Evolutionary conservation across 768 basidiomycete species (phyloP).

Genomic region (Trametes maxima): DNA sequence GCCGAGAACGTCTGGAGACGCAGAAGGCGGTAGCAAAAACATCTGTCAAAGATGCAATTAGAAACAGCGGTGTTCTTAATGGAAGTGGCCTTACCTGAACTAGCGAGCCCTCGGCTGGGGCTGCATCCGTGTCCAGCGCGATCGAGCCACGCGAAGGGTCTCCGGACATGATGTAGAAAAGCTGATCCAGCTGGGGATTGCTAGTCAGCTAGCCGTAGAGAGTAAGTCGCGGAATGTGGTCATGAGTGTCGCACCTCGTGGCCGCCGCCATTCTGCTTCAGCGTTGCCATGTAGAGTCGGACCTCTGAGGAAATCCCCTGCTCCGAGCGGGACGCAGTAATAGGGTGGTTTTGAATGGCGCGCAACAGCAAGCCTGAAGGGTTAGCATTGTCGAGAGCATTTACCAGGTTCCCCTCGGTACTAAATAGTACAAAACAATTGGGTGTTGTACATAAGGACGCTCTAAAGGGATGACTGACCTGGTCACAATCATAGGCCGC

Average conservation of each 20-base stretch:
- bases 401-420: slow-evolving; percentile 73
- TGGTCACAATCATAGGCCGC: slow-evolving; percentile 52
- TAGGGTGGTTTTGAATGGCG: slow-evolving; percentile 43
- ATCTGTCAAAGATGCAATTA: slow-evolving; percentile 7
- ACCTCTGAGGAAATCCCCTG: slow-evolving; percentile 49
- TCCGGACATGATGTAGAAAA: slow-evolving; percentile 66
- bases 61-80: neutral
- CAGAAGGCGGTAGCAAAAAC: slow-evolving; percentile 7
- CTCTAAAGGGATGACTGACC: slow-evolving; percentile 37
- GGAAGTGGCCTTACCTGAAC: slow-evolving; percentile 48
- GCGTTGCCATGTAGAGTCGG: slow-evolving; percentile 56
- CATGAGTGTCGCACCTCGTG: neutral
- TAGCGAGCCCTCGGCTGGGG: slow-evolving; percentile 50
- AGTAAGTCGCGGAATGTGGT: neutral
- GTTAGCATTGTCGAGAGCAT: slow-evolving; percentile 55
- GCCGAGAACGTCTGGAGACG: slow-evolving; percentile 4
- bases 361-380: slow-evolving; percentile 62
- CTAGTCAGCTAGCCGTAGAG: neutral
- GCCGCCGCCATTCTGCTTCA: slow-evolving; percentile 27
- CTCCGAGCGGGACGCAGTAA: slow-evolving; percentile 22
- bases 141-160: slow-evolving; percentile 72
- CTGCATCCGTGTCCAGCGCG: slow-evolving; percentile 55
- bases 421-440: slow-evolving; percentile 37
- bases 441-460: neutral
- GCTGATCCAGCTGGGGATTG: slow-evolving; percentile 43